These are phyloP conservation scores for Hyaloperonospora arabidopsidis DNA, from an alignment of 352 stramenopile species.

Conservation along the genomic window DNA sequence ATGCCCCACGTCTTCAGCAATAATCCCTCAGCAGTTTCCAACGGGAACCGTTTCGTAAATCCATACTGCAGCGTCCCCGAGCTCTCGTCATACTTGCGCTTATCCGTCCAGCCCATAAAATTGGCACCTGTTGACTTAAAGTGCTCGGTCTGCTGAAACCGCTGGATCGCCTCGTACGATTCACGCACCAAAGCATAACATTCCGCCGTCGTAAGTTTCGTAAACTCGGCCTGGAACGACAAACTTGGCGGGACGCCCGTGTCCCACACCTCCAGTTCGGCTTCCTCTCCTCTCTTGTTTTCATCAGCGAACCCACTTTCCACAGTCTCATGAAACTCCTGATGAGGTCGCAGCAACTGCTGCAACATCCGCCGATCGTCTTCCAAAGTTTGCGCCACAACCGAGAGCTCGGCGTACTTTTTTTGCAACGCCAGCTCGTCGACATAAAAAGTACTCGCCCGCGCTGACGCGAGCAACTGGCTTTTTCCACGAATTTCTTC, in stretches of 20 bases:
- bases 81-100: conserved; percentile 22
- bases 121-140: conserved; percentile 33
- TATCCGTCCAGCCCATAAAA: conserved; percentile 57
- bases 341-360: conserved; percentile 25
- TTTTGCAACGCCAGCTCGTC: conserved; percentile 17
- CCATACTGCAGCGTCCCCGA: conserved; percentile 39
- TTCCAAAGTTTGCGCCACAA: conserved; percentile 30
- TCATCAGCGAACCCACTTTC: conserved; percentile 14
- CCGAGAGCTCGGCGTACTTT: conserved; percentile 34
- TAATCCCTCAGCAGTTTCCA: conserved; percentile 25
- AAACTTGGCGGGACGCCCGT: conserved; percentile 30
- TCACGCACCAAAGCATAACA: conserved; percentile 47
- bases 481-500: not conserved
- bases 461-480: no score
- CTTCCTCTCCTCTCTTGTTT: conserved; percentile 8
- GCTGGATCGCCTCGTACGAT: conserved; percentile 43
- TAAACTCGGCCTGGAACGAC: conserved; percentile 38
- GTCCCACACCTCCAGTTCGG: conserved; percentile 16
- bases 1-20: conserved; percentile 44
- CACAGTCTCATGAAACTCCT: conserved; percentile 28
- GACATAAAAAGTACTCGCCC: not conserved
- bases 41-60: conserved; percentile 47
- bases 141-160: conserved; percentile 26
- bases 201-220: conserved; percentile 14
- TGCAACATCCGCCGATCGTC: conserved; percentile 37